Conservation (phyloP, 129 eudicot species). For the Flaveria brownii region DNA sequence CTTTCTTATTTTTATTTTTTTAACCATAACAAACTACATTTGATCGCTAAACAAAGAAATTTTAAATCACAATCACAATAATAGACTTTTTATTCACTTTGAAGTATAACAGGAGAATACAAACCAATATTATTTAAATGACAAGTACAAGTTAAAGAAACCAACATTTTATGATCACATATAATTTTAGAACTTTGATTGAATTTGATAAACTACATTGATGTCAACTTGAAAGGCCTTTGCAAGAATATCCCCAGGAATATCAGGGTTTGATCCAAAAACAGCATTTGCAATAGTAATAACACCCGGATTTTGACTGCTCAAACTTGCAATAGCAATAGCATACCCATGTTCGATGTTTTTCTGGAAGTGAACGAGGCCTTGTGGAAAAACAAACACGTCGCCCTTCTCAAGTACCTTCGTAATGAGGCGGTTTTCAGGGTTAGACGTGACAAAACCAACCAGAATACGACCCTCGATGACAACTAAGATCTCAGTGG, state of each 20-base stretch:
- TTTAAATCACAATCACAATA: not conserved
- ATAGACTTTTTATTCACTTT: not conserved
- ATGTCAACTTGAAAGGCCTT: conserved; percentile 26
- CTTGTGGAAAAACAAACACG: conserved; percentile 43
- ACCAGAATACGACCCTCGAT: conserved; percentile 33
- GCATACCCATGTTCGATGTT: conserved; percentile 30
- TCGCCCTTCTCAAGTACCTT: conserved; percentile 33
- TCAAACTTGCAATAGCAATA: conserved; percentile 37
- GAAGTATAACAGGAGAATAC: not conserved
- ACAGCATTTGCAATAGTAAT: conserved; percentile 32
- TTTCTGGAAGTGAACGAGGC: conserved; percentile 44
- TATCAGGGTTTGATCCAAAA: conserved; percentile 29
- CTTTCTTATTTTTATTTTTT: too few species aligned
- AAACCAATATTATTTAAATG: not conserved
- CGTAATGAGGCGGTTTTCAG: conserved; percentile 31
- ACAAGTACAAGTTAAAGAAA: not conserved
- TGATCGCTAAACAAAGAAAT: not conserved
- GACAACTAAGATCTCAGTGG: conserved; percentile 37
- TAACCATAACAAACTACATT: too few species aligned
- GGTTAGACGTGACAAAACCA: conserved; percentile 41
- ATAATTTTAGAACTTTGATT: not conserved
- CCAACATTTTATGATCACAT: not conserved
- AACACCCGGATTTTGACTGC: conserved; percentile 47
- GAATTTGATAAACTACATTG: not conserved
- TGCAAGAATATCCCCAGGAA: conserved; percentile 19